phyloP scores from a whole-genome alignment of 352 stramenopile species.

The Phytopythium boreale region DNA sequence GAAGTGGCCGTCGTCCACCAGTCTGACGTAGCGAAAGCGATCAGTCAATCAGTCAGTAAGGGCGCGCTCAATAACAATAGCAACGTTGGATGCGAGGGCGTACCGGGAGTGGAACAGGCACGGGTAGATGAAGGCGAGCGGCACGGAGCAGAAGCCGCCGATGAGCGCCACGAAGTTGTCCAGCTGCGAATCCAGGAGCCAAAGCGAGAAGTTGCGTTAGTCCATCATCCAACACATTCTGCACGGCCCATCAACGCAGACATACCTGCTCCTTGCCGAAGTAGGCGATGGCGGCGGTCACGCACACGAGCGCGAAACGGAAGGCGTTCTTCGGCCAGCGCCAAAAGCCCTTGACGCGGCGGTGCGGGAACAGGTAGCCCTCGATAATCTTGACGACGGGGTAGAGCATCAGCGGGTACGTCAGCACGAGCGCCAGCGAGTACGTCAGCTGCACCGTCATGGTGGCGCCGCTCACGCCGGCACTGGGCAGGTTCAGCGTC shows the following conservation, averaged over 20 bases:
- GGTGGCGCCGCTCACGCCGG: conserved; percentile 44
- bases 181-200: conserved; percentile 17
- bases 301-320: conserved; percentile 53
- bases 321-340: conserved; percentile 70
- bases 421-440: conserved; percentile 62
- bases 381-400: conserved; percentile 71
- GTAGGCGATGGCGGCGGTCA: conserved; percentile 61
- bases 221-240: not conserved
- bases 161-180: conserved; percentile 77
- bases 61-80: too few species aligned
- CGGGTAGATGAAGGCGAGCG: conserved; percentile 70
- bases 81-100: not conserved
- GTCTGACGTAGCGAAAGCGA: not conserved
- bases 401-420: conserved; percentile 73
- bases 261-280: conserved; percentile 49
- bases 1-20: conserved; percentile 39
- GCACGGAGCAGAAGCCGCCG: conserved; percentile 68
- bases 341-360: conserved; percentile 52
- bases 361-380: conserved; percentile 47
- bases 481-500: conserved; percentile 54
- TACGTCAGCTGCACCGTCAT: conserved; percentile 68
- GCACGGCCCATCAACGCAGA: not conserved
- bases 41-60: too few species aligned
- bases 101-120: conserved; percentile 59
- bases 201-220: not conserved